Conservation (phyloP, 768 basidiomycete species). For the Termitomyces bulborhizus region DNA sequence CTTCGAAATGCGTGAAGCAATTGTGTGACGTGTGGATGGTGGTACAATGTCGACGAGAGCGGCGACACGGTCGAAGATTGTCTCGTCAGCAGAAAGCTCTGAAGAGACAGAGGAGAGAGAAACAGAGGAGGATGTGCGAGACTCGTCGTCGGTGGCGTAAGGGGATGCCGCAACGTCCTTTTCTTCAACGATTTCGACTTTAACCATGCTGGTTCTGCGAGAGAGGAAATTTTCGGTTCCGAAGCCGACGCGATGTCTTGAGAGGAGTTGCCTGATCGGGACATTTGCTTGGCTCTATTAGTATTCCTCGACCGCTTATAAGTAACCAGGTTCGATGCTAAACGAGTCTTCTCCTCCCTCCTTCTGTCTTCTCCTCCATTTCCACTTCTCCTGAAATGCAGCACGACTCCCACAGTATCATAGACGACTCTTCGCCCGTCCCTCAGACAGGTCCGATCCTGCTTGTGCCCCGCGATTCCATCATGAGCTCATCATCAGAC, state of each 20-base stretch:
- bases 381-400: conserved; percentile 24
- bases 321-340: conserved; percentile 20
- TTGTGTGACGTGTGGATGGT: conserved; percentile 77
- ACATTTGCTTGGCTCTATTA: conserved; percentile 23
- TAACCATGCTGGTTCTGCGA: conserved; percentile 64
- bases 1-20: conserved; percentile 54
- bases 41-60: conserved; percentile 97
- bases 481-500: conserved; percentile 9
- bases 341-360: conserved; percentile 17
- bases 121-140: conserved; percentile 61
- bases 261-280: conserved; percentile 14
- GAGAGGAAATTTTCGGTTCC: conserved; percentile 20
- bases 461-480: conserved; percentile 7
- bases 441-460: conserved; percentile 24
- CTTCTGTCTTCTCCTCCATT: conserved; percentile 11
- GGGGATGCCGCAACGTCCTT: conserved; percentile 67
- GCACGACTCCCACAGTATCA: conserved; percentile 23
- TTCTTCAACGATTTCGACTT: conserved; percentile 84
- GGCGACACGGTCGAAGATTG: conserved; percentile 78
- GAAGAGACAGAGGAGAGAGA: conserved; percentile 81
- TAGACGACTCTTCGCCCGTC: conserved; percentile 15
- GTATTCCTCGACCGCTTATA: conserved; percentile 26
- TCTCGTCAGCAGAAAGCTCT: conserved; percentile 68
- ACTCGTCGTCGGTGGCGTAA: conserved; percentile 71
- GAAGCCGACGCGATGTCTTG: conserved; percentile 13